Evolutionary conservation across 306 rosid species (phyloP).

Genomic region (Gillenia trifoliata): DNA sequence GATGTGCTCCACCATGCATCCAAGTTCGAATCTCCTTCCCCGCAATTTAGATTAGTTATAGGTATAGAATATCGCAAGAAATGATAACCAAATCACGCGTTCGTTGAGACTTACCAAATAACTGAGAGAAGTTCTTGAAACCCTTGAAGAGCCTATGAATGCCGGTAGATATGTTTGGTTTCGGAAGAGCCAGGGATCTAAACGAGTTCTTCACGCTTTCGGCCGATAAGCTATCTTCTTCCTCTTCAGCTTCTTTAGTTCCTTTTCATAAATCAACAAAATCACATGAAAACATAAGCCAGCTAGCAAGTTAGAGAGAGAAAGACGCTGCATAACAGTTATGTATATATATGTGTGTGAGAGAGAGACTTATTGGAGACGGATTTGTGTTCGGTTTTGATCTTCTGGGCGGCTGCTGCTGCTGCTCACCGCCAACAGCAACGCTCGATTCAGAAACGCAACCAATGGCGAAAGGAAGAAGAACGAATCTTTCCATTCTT

Average conservation of each 20-base stretch:
- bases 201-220: conserved; percentile 59
- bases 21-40: too few species aligned
- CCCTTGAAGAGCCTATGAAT: conserved; percentile 72
- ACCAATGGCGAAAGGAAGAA: conserved; percentile 89
- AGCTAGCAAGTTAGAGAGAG: background rate
- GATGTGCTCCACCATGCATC: background rate
- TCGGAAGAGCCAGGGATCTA: conserved; percentile 42
- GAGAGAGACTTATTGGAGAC: conserved; percentile 49
- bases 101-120: conserved; percentile 56
- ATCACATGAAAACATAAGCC: background rate
- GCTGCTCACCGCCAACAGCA: conserved; percentile 41
- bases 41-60: too few species aligned
- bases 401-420: conserved; percentile 55
- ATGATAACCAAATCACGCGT: too few species aligned
- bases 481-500: conserved; percentile 82
- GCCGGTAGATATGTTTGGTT: conserved; percentile 57
- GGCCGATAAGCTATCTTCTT: conserved; percentile 40
- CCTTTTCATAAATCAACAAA: conserved; percentile 27
- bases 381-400: conserved; percentile 41
- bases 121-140: conserved; percentile 77
- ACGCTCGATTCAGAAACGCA: conserved; percentile 85
- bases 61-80: background rate
- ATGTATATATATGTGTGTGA: background rate
- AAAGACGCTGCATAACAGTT: background rate
- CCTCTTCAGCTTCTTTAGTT: conserved; percentile 27